Evolutionary conservation across 805 yeast species (phyloP), one percentile per base, ranked within the genome.

Genomic region (Metschnikowia gelsemii): DNA sequence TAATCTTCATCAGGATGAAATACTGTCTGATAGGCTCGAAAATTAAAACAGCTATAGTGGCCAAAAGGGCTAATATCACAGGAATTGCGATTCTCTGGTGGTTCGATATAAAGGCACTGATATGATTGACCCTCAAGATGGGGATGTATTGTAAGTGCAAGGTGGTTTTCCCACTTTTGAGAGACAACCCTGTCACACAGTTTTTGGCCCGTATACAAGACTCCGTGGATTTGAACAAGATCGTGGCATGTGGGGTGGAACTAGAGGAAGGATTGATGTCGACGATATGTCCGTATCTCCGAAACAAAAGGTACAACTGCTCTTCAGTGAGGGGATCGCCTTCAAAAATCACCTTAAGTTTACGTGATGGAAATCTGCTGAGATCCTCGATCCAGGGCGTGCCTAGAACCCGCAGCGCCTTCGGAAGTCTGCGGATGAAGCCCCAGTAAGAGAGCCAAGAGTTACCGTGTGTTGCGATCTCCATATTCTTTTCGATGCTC

Each of bases 351-450:
- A 91, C 80, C 40, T 77, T 75, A 18, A 93, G 63, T 11, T 71
- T 70, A 7, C 73, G 64, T 40, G 84, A 79, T 7, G 96, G 95
- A 49, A 74, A 77, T 47, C 96, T 67, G 52, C 87, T 76, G 59
- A 93, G 69, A 59, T 93, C 99, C 64, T 91, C 98, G 46, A 93
- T 84, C 96, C 97, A 91, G 0, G 99, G 99, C 1, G 76, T 70
- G 47, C 99, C 99, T 52, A 84, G 82, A 1, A 93, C 97, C 0
- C 85, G 81, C 55, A 73, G 82, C 39, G 75, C 83, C 45, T 68
- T 66, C 2, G 83, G 84, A 42, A 63, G 67, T 1, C 54, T 45
- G 4, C 40, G 32, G n/a, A 35, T 4, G 14, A 24, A 30, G 8
- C 36, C 28, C 44, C 44, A 35, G 16, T 40, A 40, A 12, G 27